These are phyloP conservation scores for Phytopythium vexans DNA, from an alignment of 352 stramenopile genomes.

Conservation along the genomic window DNA sequence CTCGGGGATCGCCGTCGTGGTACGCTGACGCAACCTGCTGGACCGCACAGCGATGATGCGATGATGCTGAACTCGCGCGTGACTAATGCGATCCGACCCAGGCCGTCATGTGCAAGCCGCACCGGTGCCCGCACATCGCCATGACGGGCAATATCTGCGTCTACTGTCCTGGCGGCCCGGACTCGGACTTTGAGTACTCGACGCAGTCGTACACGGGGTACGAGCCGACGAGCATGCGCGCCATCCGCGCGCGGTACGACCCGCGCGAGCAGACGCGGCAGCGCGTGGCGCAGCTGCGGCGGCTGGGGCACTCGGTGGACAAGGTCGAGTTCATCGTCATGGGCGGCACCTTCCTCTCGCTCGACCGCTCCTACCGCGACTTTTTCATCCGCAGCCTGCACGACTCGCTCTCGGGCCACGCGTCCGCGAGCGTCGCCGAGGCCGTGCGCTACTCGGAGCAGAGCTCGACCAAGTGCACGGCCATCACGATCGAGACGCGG, in stretches of 20 bases:
- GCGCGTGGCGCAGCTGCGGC: conserved; percentile 86
- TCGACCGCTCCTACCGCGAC: conserved; percentile 94
- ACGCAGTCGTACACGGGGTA: conserved; percentile 97
- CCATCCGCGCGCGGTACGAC: conserved; percentile 95
- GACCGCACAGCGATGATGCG: background rate
- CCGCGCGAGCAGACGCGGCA: conserved; percentile 92
- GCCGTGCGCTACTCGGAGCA: conserved; percentile 94
- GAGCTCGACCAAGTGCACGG: conserved; percentile 77
- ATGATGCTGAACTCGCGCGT: background rate
- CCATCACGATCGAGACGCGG: conserved; percentile 97
- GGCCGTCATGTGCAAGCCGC: conserved; percentile 97
- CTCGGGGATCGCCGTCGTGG: conserved; percentile 94
- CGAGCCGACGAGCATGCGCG: conserved; percentile 96
- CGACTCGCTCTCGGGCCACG: conserved; percentile 93
- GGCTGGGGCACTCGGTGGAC: conserved; percentile 92
- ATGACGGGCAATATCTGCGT: conserved; percentile 97
- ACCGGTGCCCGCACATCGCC: conserved; percentile 97
- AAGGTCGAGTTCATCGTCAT: conserved; percentile 99
- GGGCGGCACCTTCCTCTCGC: conserved; percentile 96
- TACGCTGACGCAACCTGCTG: conserved; percentile 9
- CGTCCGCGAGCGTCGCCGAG: conserved; percentile 89
- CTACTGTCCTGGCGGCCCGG: conserved; percentile 94
- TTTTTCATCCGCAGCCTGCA: conserved; percentile 97
- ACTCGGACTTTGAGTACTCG: conserved; percentile 98
- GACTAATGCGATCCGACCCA: conserved; percentile 4